Conservation (phyloP, 139 green algal species). For the Chlamydomonas schloesseri region DNA sequence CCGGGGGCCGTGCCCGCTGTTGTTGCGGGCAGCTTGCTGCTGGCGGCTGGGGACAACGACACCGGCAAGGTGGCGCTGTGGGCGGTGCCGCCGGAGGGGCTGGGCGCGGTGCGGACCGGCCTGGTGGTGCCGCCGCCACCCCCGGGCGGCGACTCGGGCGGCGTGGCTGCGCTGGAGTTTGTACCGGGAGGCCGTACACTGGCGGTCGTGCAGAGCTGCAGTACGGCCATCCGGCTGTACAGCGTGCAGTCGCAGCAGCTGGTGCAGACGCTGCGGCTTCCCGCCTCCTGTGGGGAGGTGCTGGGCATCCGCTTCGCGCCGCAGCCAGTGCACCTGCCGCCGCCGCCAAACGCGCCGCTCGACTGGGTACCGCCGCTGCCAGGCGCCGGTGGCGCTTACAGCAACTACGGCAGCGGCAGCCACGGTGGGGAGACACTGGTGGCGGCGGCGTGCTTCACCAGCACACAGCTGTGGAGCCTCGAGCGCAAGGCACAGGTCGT, state of each 20-base stretch:
- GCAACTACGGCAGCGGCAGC: background rate
- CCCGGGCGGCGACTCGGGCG: background rate
- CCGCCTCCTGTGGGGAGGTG: background rate
- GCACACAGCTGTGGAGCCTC: conserved; percentile 13
- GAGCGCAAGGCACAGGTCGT: background rate
- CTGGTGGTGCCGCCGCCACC: conserved; percentile 6
- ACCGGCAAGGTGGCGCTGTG: conserved; percentile 20
- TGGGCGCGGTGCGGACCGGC: background rate
- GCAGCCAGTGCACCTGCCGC: background rate
- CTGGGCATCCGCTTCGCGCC: conserved; percentile 13
- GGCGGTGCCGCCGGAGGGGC: conserved; percentile 31
- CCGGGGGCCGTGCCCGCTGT: background rate
- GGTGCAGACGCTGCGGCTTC: background rate
- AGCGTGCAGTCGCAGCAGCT: background rate
- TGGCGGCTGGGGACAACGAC: background rate
- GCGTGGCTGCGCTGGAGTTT: conserved; percentile 25
- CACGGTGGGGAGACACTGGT: background rate
- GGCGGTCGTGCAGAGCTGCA: conserved; percentile 30
- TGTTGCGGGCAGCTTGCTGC: background rate
- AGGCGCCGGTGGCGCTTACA: background rate
- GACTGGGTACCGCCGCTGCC: background rate
- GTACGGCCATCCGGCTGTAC: background rate
- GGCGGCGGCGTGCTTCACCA: background rate
- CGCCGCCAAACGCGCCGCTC: background rate
- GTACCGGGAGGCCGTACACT: background rate